Percentiles rank a stretch among this genome's conserved stretches.
Conservation (phyloP, 2,329 filamentous ascomycete species). For the Basipetospora sp. region DNA sequence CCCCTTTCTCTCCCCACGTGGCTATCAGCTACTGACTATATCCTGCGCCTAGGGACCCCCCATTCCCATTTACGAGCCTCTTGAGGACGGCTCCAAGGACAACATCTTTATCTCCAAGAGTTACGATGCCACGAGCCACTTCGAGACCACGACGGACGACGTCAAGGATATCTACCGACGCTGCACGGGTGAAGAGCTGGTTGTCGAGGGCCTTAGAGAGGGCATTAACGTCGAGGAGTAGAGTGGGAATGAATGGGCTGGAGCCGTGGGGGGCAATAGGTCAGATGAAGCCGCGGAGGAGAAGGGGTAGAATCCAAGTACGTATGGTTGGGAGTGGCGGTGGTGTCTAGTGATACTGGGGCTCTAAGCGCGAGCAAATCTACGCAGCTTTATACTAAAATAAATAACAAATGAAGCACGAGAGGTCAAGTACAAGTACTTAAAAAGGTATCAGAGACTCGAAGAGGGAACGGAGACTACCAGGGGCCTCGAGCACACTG, state of each 20-base stretch:
- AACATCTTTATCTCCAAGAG: conserved; percentile 97
- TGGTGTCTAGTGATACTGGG: no score
- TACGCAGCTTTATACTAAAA: no score
- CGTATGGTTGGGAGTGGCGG: no score
- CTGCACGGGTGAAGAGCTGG: conserved; percentile 68
- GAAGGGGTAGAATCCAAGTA: no score
- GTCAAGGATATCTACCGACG: conserved; percentile 86
- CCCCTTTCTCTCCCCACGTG: background rate
- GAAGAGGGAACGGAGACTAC: no score
- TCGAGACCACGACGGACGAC: conserved; percentile 82
- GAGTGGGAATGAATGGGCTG: background rate
- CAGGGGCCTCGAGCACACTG: no score
- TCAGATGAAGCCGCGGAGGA: no score
- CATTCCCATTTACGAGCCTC: conserved; percentile 85
- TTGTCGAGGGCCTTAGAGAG: conserved; percentile 75
- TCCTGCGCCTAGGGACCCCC: conserved; percentile 47
- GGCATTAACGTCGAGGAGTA: conserved; percentile 57
- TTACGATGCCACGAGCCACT: conserved; percentile 95
- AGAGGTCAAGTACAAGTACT: no score
- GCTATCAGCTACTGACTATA: background rate
- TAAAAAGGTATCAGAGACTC: no score
- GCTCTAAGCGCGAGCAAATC: no score
- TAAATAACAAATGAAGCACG: no score
- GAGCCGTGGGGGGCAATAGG: background rate
- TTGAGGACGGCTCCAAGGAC: conserved; percentile 68